Base-by-base conservation (phyloP, 2,329 filamentous ascomycete species). In the Elsinoe batatas region DNA sequence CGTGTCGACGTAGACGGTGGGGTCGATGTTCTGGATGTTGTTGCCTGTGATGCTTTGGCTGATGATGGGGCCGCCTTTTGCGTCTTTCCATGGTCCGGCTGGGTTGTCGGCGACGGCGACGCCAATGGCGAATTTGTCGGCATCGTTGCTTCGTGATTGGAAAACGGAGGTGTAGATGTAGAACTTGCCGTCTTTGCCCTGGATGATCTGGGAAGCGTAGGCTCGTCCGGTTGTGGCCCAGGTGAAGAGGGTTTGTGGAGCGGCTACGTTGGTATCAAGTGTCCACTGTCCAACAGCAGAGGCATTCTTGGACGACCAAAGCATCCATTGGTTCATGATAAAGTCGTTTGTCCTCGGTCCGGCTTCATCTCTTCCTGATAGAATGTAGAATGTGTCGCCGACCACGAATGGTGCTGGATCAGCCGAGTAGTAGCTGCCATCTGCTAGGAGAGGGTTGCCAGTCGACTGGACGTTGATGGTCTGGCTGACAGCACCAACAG, bases 251-350 rank as follows among this genome's bases (percentile, higher is more conserved):
- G 47, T 17, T 7, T 36, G 18, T 5, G 47, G 47, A 6, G 47
- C 22, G 15, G 47, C 47, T 15, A 51, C 18, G 20, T 51, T 38
- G 32, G 47, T 38, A 17, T 51, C 38, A 15, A 51, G 33, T 15
- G 47, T 37, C 47, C 47, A 51, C 37, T 51, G n/a, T 32, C 47
- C 47, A 26, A 20, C 47, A 10, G 47, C 26, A 38, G n/a, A n/a
- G 5, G 47, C 32, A 5, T 33, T 51, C 47, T 51, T 51, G 47
- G 47, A 51, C 15, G 55, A 57, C 26, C 49, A 57, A 1, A 57
- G 47, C 40, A 50, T 40, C 55, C 55, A 57, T n/a, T 57, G 36
- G 11, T 53, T 57, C 55, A 57, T 57, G 40, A 51, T 51, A 38
- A 51, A 51, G 47, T 57, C 50, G 37, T 57, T 53, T 37, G 32